Base-by-base conservation (phyloP, 129 eudicot genomes). In the Smallanthus sonchifolius region DNA sequence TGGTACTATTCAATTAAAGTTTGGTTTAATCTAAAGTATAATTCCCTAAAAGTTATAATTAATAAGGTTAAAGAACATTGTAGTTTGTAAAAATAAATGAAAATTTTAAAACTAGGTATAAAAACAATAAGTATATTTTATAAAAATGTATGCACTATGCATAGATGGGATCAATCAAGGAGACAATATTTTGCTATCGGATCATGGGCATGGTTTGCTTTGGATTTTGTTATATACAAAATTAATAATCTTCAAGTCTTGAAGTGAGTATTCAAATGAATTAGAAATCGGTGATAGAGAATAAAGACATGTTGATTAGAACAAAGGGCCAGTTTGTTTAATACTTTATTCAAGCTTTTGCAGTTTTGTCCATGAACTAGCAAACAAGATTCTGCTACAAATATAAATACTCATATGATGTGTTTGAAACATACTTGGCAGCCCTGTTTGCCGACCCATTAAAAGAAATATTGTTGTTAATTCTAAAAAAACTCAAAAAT, bases 351-450 rank as follows among this genome's bases (percentile, higher is more conserved):
- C 15, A 16, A 51, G n/a, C n/a, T 28, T 51, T 49, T 61, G 69
- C 75, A 34, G 60, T 67, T 68, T 56, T 78, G 82, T 78, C 82
- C 9, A 64, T 64, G 19, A 63, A 63, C 7, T 56, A 63, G 66
- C 67, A 64, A 63, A 65, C 77, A 78, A 64, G 73, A 78, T 78
- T 78, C 77, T 67, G 32, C 77, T 44, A 70, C 79, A 65, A 20
- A 75, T 49, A 63, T 32, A 68, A 55, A 63, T 62, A 36, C 14
- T 34, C 70, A 70, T 59, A 69, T 70, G 82, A 62, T 52, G 62
- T 78, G 82, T 70, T 39, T 61, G 20, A 40, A 64, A 78, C 77
- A 78, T 38, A 70, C 71, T 72, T 61, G 71, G 37, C 39, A 61
- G 67, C 67, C 70, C 15, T 78, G 40, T 70, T 38, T 62, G 65